Percentiles rank a stretch among this genome's conserved stretches.
phyloP scores from a whole-genome alignment of 352 stramenopile species.

The Globisporangium cederbergense region DNA sequence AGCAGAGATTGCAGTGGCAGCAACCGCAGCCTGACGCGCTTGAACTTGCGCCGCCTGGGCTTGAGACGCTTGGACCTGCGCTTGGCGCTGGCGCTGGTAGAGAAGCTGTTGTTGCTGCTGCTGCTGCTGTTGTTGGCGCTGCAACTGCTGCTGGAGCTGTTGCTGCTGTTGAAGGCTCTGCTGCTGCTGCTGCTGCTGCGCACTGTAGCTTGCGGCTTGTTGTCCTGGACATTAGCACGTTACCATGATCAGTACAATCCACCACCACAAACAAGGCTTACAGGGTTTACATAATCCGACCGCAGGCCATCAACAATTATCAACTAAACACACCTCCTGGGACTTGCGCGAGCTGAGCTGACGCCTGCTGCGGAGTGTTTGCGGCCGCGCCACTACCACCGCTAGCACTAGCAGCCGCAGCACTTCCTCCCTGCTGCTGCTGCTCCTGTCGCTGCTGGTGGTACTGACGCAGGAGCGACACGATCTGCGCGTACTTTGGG shows the following conservation, averaged over 20 bases:
- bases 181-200: constrained; percentile 1
- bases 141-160: constrained; percentile 15
- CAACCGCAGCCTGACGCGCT: constrained; percentile 9
- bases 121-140: constrained; percentile 19
- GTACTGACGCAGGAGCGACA: constrained; percentile 71
- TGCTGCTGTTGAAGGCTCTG: constrained; percentile 2
- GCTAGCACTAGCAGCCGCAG: background rate
- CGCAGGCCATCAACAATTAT: background rate
- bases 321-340: constrained; percentile 1
- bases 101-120: constrained; percentile 27
- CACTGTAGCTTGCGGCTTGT: background rate
- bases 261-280: background rate
- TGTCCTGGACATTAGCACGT: constrained; percentile 2
- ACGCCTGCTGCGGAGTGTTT: constrained; percentile 3
- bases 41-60: constrained; percentile 20
- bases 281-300: background rate
- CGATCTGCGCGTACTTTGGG: constrained; percentile 85
- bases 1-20: background rate
- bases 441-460: constrained; percentile 37
- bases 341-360: constrained; percentile 1
- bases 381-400: background rate
- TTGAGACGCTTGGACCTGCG: constrained; percentile 22
- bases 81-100: constrained; percentile 32
- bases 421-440: constrained; percentile 18
- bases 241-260: background rate